Conservation (phyloP, 495 filamentous ascomycete genomes). For the Aspergillus cavernicola region DNA sequence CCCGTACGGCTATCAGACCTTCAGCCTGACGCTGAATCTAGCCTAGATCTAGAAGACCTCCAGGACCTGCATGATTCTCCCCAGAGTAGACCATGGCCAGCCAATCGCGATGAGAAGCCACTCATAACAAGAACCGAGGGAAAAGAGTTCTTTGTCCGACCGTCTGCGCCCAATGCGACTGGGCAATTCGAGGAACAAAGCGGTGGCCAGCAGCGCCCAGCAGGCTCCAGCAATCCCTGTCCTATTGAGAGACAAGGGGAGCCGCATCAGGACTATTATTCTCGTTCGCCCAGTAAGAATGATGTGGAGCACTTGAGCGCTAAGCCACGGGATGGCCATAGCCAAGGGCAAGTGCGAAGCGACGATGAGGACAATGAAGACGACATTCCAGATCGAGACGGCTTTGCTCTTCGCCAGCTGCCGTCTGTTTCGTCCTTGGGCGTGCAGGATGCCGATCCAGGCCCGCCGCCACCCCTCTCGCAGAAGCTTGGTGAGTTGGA, state of each 20-base stretch:
- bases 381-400: neutral
- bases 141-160: slow-evolving; percentile 7
- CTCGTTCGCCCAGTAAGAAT: slow-evolving; percentile 3
- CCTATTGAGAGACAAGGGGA: slow-evolving; percentile 9
- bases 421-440: slow-evolving; percentile 21
- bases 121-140: slow-evolving; percentile 4
- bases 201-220: slow-evolving; percentile 4
- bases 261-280: slow-evolving; percentile 2
- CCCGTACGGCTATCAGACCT: slow-evolving; percentile 18
- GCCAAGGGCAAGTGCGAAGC: neutral
- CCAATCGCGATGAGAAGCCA: neutral
- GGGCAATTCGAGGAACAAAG: neutral
- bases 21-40: slow-evolving; percentile 13
- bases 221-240: slow-evolving; percentile 2
- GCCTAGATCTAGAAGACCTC: slow-evolving; percentile 11
- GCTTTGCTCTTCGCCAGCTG: slow-evolving; percentile 7
- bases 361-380: neutral
- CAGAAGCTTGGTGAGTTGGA: slow-evolving; percentile 18
- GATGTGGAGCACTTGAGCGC: slow-evolving; percentile 10
- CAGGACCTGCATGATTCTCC: slow-evolving; percentile 3
- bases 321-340: slow-evolving; percentile 1
- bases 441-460: slow-evolving; percentile 13
- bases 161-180: neutral
- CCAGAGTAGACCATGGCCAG: slow-evolving; percentile 8
- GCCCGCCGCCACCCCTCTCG: slow-evolving; percentile 6